Base-by-base conservation (phyloP, 495 filamentous ascomycete genomes). In the Diplogelasinospora grovesii region DNA sequence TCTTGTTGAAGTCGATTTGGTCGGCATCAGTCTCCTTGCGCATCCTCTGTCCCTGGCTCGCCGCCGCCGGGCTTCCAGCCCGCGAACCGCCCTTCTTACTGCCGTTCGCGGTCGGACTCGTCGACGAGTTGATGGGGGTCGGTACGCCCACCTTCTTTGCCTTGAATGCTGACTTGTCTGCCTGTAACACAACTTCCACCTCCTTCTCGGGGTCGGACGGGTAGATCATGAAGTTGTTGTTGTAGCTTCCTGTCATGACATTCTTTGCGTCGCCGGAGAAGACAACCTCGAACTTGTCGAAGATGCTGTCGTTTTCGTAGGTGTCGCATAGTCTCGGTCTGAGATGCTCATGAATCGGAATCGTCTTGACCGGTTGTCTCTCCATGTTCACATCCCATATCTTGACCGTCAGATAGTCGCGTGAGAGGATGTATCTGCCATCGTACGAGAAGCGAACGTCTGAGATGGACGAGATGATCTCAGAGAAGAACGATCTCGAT, bases 191-290 rank as follows among this genome's bases (percentile, higher is more conserved):
- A 30, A 98, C 88, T 65, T 98, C 92, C 5, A 90, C 89, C 56
- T 98, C 93, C 66, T 90, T 89, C 46, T 87, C 83, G 5, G 88
- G 86, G 51, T 96, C 89, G 22, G 89, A 92, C 1, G 92, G 92
- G 65, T 98, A 98, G 53, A 98, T 98, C 92, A 98, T 98, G 73
- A 98, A 98, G 68, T 98, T 98, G 68, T 98, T 98, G 77, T 98
- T 98, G 73, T 98, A 98, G 60, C 86, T 94, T 50, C 92, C 92
- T 5, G 92, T 98, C 92, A 98, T 98, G 43, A 97, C 92, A 55
- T 98, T 96, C 71, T 93, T 90, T 7, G 88, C 88, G 62, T 97
- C 92, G 11, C 92, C 92, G 3, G 90, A 96, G 66, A 98, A 97
- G 26, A 97, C 93, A 41, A 98, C 92, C 67, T 98, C 92, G 49